Base-by-base conservation (phyloP, 371 early-diverging fungal species). In the Dichotomocladium elegans region DNA sequence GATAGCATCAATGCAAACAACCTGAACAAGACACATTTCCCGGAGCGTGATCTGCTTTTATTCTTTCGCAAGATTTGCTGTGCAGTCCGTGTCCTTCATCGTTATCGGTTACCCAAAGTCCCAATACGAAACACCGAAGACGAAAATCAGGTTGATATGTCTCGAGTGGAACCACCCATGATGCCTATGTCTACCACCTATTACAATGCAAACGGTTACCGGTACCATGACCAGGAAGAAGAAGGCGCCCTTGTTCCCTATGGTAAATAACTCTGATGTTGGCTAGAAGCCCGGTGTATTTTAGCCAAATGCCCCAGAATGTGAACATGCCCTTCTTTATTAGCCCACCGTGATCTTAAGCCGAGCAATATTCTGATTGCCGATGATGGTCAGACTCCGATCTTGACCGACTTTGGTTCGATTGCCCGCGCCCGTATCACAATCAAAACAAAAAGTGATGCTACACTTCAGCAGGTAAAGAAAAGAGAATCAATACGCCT, bases 331-430 rank as follows among this genome's bases (percentile, higher is more conserved):
- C 15, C 34, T 11, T 21, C 17, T 12, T 54, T 27, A 22, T 27
- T 31, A 68, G 86, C 83, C 12, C 90, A 90, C 58, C 77, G 88
- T 15, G 88, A 90, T 58, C 75, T 88, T 35, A 90, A 90, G 57
- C 88, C 87, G 11, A 83, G 75, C 11, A 83, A 83, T 60, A 72
- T 81, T 4, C 57, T 83, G 22, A 74, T 83, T 46, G 69, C 79
- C 3, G 86, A 87, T 54, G 87, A 86, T 56, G 79, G 81, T 9
- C 64, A 75, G 45, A 79, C 82, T 4, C 85, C 87, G 0, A 68
- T 90, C 4, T 58, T 88, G 30, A 86, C 86, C 80, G 88, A 88
- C 66, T 82, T 90, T 60, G 88, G 90, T 22, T 87, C 87, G 15
- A 75, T 81, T 47, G 66, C 66, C 9, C 63, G 69, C 21, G 87